These are phyloP conservation scores for Glomus cerebriforme DNA, from an alignment of 192 early-diverging fungal genomes.

Conservation along the genomic window DNA sequence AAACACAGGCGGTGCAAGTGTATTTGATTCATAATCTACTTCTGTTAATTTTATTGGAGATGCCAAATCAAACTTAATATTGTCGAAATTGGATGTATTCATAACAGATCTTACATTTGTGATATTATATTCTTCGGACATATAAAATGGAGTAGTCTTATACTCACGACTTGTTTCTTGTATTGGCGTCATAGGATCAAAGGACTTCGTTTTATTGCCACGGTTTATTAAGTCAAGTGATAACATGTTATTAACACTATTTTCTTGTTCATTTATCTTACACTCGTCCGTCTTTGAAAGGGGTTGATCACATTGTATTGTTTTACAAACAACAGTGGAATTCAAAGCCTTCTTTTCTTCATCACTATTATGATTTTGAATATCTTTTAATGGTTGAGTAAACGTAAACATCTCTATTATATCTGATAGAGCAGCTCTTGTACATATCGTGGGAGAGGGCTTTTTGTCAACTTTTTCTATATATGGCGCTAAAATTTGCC, in stretches of 20 bases:
- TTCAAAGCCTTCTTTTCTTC: background rate
- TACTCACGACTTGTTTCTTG: constrained; percentile 20
- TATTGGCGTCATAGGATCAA: constrained; percentile 16
- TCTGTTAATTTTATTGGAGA: background rate
- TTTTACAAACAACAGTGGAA: no score
- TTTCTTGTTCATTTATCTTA: background rate
- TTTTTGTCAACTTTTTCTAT: constrained; percentile 12
- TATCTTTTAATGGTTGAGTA: constrained; percentile 13
- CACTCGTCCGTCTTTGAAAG: background rate
- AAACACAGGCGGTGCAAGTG: background rate
- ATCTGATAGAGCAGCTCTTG: constrained; percentile 23
- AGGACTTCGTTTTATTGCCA: background rate
- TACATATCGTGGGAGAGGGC: constrained; percentile 26
- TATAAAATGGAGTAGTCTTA: background rate
- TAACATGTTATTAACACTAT: background rate
- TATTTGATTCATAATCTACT: background rate
- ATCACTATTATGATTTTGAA: background rate
- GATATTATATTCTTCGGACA: background rate
- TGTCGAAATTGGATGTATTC: background rate
- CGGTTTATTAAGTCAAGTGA: background rate
- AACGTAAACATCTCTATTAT: constrained; percentile 24
- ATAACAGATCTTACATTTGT: background rate
- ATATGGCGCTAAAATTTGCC: background rate
- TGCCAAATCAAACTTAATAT: background rate
- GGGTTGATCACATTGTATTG: background rate